phyloP scores from a whole-genome alignment of 768 basidiomycete genomes.

The Termitomyces sp. region DNA sequence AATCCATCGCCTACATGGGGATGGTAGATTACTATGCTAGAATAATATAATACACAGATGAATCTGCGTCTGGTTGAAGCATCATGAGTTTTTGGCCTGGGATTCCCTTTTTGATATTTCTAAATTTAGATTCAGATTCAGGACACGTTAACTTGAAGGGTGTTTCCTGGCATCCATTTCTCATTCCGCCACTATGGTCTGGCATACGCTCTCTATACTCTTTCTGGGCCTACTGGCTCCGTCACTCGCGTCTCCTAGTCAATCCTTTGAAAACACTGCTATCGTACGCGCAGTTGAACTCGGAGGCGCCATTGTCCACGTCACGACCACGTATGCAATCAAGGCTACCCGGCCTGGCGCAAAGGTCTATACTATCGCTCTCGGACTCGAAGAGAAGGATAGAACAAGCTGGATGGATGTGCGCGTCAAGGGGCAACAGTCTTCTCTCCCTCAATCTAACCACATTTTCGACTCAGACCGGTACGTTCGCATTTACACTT shows the following conservation, averaged over 20 bases:
- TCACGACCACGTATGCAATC: slow-evolving; percentile 86
- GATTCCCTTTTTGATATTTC: slow-evolving; percentile 6
- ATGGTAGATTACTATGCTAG: slow-evolving; percentile 49
- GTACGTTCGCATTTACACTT: slow-evolving; percentile 34
- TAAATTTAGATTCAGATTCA: slow-evolving; percentile 20
- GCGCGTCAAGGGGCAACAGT: slow-evolving; percentile 69
- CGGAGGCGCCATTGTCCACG: slow-evolving; percentile 82
- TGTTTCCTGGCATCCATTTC: slow-evolving; percentile 24
- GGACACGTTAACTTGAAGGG: slow-evolving; percentile 25
- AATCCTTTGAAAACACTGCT: slow-evolving; percentile 83
- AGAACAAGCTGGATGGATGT: slow-evolving; percentile 78
- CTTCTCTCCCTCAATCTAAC: slow-evolving; percentile 47
- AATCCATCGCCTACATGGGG: slow-evolving; percentile 73
- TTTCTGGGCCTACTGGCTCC: slow-evolving; percentile 37
- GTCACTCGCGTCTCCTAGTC: slow-evolving; percentile 32
- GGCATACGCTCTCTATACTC: slow-evolving; percentile 45
- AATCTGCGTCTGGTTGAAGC: neutral
- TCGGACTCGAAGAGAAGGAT: slow-evolving; percentile 57
- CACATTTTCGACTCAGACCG: slow-evolving; percentile 43
- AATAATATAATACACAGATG: slow-evolving; percentile 7
- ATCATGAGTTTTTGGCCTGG: neutral
- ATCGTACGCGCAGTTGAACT: slow-evolving; percentile 89
- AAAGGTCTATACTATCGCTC: slow-evolving; percentile 63
- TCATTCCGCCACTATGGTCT: slow-evolving; percentile 31
- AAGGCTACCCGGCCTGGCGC: slow-evolving; percentile 63